These are phyloP conservation scores for Cercospora canescens DNA, from an alignment of 2,329 filamentous ascomycete genomes.

Conservation along the genomic window DNA sequence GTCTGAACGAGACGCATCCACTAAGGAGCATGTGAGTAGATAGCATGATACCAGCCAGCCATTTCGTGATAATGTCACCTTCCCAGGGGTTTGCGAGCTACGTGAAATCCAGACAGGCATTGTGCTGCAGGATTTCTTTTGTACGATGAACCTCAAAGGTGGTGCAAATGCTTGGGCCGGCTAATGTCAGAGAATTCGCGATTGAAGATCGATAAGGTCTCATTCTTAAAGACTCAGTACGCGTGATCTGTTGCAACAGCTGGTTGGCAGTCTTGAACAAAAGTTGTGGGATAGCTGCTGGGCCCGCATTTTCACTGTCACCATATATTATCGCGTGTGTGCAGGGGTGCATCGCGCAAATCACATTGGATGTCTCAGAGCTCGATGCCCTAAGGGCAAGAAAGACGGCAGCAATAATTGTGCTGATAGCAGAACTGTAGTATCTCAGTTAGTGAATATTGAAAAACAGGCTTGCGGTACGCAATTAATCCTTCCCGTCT, in stretches of 20 bases:
- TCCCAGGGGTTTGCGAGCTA: background rate
- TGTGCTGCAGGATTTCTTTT: no score
- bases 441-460: no score
- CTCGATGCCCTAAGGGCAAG: no score
- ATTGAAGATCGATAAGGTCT: background rate
- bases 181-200: background rate
- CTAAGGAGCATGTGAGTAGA: background rate
- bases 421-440: background rate
- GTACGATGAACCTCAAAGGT: no score
- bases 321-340: background rate
- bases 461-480: no score
- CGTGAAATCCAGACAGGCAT: no score
- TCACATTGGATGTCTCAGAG: no score
- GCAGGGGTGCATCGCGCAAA: background rate
- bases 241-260: background rate
- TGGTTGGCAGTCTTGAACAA: background rate
- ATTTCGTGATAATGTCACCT: background rate
- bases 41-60: background rate
- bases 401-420: no score
- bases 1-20: background rate
- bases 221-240: background rate
- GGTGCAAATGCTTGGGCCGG: no score
- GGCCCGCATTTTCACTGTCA: no score
- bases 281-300: background rate
- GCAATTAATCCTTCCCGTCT: no score